Percentiles rank a stretch among this genome's conserved stretches.
Evolutionary conservation across 2,329 filamentous ascomycete species (phyloP).

Genomic region (Myriosclerotinia duriaeana): DNA sequence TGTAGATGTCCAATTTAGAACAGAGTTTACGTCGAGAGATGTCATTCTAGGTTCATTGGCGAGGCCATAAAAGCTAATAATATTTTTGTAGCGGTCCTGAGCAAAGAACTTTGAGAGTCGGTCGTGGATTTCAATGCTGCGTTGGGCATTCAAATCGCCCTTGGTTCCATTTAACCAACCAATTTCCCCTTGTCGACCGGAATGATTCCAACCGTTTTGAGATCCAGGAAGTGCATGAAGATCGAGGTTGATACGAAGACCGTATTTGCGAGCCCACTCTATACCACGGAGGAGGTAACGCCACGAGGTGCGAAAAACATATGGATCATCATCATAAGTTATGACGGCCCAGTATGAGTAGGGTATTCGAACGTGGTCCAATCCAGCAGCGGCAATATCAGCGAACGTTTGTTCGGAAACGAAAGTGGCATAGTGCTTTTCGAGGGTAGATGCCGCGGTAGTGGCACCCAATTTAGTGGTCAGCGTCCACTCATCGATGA

Average conservation of each 20-base stretch:
- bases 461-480: constrained; percentile 65
- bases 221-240: constrained; percentile 88
- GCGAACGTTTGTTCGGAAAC: constrained; percentile 80
- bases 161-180: constrained; percentile 90
- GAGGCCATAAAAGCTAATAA: constrained; percentile 89
- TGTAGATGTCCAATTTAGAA: constrained; percentile 76
- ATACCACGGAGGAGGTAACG: constrained; percentile 89
- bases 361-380: constrained; percentile 95
- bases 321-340: constrained; percentile 82
- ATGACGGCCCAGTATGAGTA: constrained; percentile 94
- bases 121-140: constrained; percentile 84
- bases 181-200: constrained; percentile 76
- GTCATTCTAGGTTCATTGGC: constrained; percentile 94
- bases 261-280: constrained; percentile 90
- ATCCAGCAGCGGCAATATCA: constrained; percentile 80
- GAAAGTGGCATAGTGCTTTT: constrained; percentile 88
- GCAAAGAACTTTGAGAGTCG: constrained; percentile 89
- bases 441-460: constrained; percentile 66
- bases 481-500: constrained; percentile 89
- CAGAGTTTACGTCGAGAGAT: constrained; percentile 59
- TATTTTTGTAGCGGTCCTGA: constrained; percentile 86
- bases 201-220: constrained; percentile 98
- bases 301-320: constrained; percentile 84
- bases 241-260: constrained; percentile 88
- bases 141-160: constrained; percentile 72